Base-by-base conservation (phyloP, 2,329 filamentous ascomycete species). In the Ophiostoma ulmi region DNA sequence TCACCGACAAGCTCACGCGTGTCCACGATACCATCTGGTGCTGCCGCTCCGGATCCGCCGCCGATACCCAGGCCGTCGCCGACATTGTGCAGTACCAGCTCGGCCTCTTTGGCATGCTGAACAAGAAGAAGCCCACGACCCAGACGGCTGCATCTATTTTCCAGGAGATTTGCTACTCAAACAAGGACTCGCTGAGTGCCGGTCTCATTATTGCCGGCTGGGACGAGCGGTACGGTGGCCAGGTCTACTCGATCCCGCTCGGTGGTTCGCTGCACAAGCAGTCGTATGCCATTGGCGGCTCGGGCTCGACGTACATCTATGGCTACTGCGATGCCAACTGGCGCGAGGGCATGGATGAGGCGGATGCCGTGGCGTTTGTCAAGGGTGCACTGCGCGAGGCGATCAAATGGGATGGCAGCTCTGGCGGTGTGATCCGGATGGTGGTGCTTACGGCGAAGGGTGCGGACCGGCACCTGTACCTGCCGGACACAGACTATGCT, bases 1-100 rank as follows among this genome's bases (percentile, higher is more conserved):
- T 99, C 75, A 99, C 95, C 74, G 95, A 99, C 87, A 99, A 99
- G 86, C 89, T 99, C 80, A 99, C 95, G 77, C 91, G 94, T 85
- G 94, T 99, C 73, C 92, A 97, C 83, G 95, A 99, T 81, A 98
- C 94, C 72, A 98, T 99, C 82, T 99, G 95, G 95, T 99, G 95
- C 85, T 99, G 95, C 84, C 91, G 95, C 78, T 98, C 95, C 73
- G 95, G 95, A 69, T 99, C 95, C 36, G 95, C 95, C 41, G 95
- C 95, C 75, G 95, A 99, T 79, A 99, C 95, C 72, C 95, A 99
- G 82, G 95, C 95, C 68, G 93, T 99, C 67, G 95, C 95, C 72
- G 95, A 99, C 78, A 97, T 99, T 77, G 95, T 99, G 61, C 92
- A 97, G 79, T 97, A 98, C 81, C 92, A 99, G 80, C 87, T 99